Percentiles rank a stretch among this genome's conserved stretches.
Evolutionary conservation across 345 rosid genomes (phyloP).

Genomic region (Rhodamnia rubescens): DNA sequence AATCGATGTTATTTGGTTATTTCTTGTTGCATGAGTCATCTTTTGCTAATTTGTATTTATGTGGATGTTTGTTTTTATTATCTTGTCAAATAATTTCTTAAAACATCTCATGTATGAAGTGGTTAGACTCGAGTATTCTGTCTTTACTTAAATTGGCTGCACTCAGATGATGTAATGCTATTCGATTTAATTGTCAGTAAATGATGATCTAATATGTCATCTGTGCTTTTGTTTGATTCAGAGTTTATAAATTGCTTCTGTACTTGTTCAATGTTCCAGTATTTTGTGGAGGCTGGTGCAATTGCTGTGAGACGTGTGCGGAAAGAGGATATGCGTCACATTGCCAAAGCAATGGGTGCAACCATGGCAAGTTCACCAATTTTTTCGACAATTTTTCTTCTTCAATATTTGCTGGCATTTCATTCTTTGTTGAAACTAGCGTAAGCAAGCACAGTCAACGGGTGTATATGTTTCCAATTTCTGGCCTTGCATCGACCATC

Average conservation of each 20-base stretch:
- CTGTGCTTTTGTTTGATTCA: background rate
- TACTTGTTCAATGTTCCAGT: slow-evolving; percentile 34
- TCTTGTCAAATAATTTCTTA: background rate
- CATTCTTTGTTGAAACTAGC: background rate
- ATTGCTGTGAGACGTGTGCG: slow-evolving; percentile 95
- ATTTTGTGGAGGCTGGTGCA: slow-evolving; percentile 95
- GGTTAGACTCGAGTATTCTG: background rate
- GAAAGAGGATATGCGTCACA: slow-evolving; percentile 96
- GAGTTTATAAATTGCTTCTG: background rate
- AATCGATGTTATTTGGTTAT: background rate
- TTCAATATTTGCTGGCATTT: background rate
- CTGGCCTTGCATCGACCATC: no score
- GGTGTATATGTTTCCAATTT: no score
- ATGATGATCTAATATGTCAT: background rate
- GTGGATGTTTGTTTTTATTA: background rate
- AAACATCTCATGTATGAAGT: background rate
- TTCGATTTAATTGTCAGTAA: background rate
- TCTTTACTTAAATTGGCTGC: background rate
- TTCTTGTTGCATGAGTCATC: background rate
- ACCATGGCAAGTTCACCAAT: slow-evolving; percentile 44
- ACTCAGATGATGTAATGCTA: background rate
- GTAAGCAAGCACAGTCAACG: no score
- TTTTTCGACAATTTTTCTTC: background rate
- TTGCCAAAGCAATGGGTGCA: slow-evolving; percentile 98
- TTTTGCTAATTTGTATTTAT: background rate